Evolutionary conservation across 192 early-diverging fungal genomes (phyloP).

Genomic region (Funneliformis mosseae): DNA sequence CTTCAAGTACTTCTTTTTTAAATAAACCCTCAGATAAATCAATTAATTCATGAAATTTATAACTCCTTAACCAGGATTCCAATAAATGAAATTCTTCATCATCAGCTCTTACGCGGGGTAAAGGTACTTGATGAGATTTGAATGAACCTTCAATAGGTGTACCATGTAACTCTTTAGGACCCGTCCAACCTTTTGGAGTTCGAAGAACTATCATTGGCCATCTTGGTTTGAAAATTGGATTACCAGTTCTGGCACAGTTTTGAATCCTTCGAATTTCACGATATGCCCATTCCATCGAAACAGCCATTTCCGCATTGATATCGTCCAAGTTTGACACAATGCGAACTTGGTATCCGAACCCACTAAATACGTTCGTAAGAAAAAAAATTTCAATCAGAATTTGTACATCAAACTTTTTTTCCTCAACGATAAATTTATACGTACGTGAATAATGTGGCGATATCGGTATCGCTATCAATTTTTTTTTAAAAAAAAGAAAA

Average conservation of each 20-base stretch:
- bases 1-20: conserved; percentile 31
- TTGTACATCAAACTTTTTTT: too few relatives aligned
- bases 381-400: conserved; percentile 36
- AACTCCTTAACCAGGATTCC: conserved; percentile 42
- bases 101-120: conserved; percentile 40
- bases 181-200: conserved; percentile 52
- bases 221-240: conserved; percentile 45
- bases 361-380: conserved; percentile 42
- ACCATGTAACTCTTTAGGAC: conserved; percentile 44
- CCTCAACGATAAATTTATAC: neutral
- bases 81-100: conserved; percentile 40
- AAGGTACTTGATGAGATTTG: conserved; percentile 47
- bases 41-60: conserved; percentile 45
- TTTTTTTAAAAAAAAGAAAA: neutral
- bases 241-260: conserved; percentile 39
- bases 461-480: neutral
- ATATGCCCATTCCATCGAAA: conserved; percentile 48
- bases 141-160: conserved; percentile 45
- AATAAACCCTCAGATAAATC: conserved; percentile 26
- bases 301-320: conserved; percentile 48
- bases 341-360: conserved; percentile 49
- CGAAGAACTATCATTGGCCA: conserved; percentile 51
- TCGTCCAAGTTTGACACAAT: conserved; percentile 43
- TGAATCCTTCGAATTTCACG: conserved; percentile 45
- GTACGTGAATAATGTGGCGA: conserved; percentile 2